Conservation (phyloP, 2,329 filamentous ascomycete genomes). For the Didymella exigua region DNA sequence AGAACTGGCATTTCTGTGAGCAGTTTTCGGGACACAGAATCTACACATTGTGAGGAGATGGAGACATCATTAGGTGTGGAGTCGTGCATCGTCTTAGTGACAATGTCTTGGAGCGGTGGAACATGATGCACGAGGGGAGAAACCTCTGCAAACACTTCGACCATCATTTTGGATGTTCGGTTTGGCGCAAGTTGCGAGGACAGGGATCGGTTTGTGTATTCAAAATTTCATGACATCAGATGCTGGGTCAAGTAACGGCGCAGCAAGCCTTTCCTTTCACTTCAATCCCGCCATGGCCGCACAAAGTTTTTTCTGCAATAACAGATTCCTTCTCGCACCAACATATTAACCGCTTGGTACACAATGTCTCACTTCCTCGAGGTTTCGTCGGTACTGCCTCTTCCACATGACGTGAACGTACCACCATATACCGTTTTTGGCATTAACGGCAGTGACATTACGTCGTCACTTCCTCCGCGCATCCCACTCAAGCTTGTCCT, state of each 20-base stretch:
- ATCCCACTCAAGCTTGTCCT: constrained; percentile 29
- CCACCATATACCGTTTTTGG: constrained; percentile 34
- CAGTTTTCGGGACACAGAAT: too few species aligned
- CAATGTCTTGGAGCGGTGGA: neutral
- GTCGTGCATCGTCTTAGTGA: neutral
- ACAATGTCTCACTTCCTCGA: constrained; percentile 34
- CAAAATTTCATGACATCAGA: neutral
- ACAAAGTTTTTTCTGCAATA: neutral
- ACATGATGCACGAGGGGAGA: neutral
- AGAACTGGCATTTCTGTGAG: neutral
- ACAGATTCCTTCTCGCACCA: neutral
- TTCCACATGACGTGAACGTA: constrained; percentile 16
- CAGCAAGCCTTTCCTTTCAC: neutral
- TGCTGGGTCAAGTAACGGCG: neutral
- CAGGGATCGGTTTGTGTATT: neutral
- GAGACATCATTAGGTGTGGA: neutral
- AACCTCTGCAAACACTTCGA: neutral
- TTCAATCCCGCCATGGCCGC: neutral
- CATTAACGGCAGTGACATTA: constrained; percentile 21
- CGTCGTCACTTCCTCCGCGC: constrained; percentile 20
- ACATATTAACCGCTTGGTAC: neutral
- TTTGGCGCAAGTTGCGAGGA: neutral
- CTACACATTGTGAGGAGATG: neutral
- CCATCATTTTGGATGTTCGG: neutral
- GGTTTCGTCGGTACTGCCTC: constrained; percentile 18